phyloP scores from a whole-genome alignment of 371 early-diverging fungal species.

The Actinomortierella wolfii region DNA sequence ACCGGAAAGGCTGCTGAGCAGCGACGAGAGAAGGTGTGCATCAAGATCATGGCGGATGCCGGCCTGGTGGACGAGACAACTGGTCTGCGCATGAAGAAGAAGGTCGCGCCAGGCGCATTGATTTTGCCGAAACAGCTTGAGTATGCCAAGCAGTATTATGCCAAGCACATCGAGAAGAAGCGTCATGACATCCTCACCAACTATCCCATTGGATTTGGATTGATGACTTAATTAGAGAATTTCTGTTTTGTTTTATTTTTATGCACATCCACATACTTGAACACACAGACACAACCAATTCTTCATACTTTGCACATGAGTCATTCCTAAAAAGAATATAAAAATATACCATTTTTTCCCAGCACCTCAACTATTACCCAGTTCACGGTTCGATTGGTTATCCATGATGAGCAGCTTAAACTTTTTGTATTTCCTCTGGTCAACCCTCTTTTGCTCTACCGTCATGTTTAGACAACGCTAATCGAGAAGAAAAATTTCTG shows the following conservation, averaged over 20 bases:
- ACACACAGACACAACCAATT: neutral
- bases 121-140: conserved; percentile 20
- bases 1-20: conserved; percentile 28
- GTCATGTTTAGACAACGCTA: too few relatives aligned
- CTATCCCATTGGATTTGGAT: too few relatives aligned
- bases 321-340: neutral
- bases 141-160: conserved; percentile 34
- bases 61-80: conserved; percentile 23
- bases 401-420: too few relatives aligned
- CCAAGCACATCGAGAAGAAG: conserved; percentile 30
- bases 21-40: conserved; percentile 29
- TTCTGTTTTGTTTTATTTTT: neutral
- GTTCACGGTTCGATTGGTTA: too few relatives aligned
- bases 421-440: too few relatives aligned
- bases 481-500: too few relatives aligned
- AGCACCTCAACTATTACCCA: too few relatives aligned
- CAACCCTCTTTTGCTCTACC: too few relatives aligned
- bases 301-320: neutral
- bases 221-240: neutral
- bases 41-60: conserved; percentile 32
- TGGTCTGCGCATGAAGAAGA: conserved; percentile 22
- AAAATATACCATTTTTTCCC: neutral
- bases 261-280: neutral
- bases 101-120: conserved; percentile 12
- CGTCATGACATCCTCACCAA: conserved; percentile 13